A percentile compares a stretch with the other conserved stretches of the same genome.
phyloP scores from a whole-genome alignment of 805 yeast species.

The Scheffersomyces stipitis region DNA sequence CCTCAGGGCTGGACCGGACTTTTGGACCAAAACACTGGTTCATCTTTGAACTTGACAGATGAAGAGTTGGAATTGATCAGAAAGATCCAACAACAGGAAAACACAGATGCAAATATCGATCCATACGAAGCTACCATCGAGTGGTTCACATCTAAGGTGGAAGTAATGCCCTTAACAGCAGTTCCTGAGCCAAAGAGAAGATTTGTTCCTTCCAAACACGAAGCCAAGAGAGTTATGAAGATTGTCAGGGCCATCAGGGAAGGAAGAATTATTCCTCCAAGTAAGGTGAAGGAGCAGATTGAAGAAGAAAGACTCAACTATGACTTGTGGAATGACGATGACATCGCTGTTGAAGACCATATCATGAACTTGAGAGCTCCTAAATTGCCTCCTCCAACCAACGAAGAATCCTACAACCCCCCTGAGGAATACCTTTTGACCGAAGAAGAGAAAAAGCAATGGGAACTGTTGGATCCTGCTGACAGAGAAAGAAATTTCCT shows the following conservation, averaged over 20 bases:
- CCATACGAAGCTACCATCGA: conserved; percentile 94
- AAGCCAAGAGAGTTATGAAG: conserved; percentile 95
- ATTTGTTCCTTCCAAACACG: conserved; percentile 94
- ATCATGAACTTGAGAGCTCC: conserved; percentile 94
- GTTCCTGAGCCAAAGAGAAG: conserved; percentile 97
- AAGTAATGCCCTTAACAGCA: conserved; percentile 88
- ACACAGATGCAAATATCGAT: conserved; percentile 73
- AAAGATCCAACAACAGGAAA: conserved; percentile 81
- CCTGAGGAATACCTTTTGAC: conserved; percentile 90
- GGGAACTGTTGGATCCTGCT: conserved; percentile 67
- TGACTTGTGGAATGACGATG: conserved; percentile 80
- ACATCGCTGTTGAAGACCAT: conserved; percentile 61
- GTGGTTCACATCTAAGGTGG: conserved; percentile 87
- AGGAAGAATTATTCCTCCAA: conserved; percentile 85
- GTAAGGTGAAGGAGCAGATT: conserved; percentile 49
- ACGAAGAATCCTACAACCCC: conserved; percentile 96
- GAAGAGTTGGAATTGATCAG: conserved; percentile 89
- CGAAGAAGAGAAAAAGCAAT: conserved; percentile 71
- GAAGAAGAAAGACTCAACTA: conserved; percentile 56
- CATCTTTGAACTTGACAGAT: conserved; percentile 72
- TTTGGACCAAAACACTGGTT: conserved; percentile 85
- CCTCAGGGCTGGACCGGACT: conserved; percentile 99
- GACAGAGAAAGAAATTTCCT: conserved; percentile 79
- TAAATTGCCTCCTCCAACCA: conserved; percentile 90
- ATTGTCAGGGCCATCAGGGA: conserved; percentile 94